phyloP scores from a whole-genome alignment of 2,329 filamentous ascomycete species.

The Stagonosporopsis cucurbitacearum region DNA sequence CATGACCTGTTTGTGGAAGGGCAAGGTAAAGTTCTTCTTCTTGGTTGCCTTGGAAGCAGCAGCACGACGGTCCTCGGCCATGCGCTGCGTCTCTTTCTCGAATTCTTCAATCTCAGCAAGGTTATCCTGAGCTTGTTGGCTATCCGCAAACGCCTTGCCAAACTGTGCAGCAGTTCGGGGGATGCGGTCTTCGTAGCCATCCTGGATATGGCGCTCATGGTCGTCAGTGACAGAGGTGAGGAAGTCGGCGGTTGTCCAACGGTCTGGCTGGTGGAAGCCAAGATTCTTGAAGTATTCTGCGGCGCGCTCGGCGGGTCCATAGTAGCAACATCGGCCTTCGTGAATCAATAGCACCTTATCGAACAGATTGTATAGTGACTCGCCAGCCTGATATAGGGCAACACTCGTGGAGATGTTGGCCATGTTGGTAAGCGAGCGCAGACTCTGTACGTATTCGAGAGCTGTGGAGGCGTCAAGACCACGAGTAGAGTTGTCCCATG shows the following conservation, averaged over 20 bases:
- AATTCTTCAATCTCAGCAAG: constrained; percentile 51
- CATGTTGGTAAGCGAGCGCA: constrained; percentile 70
- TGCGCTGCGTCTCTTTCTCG: constrained; percentile 41
- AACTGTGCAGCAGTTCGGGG: constrained; percentile 64
- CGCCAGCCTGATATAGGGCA: constrained; percentile 72
- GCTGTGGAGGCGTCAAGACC: constrained; percentile 78
- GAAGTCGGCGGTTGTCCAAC: constrained; percentile 75
- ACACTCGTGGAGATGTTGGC: constrained; percentile 67
- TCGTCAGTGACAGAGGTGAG: constrained; percentile 72
- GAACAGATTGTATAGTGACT: constrained; percentile 48
- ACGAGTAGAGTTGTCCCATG: constrained; percentile 68
- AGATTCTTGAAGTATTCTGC: constrained; percentile 70
- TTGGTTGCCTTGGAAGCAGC: constrained; percentile 46
- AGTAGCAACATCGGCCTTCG: constrained; percentile 59
- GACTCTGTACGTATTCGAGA: constrained; percentile 72
- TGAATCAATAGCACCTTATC: constrained; percentile 52
- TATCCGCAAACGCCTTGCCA: constrained; percentile 51
- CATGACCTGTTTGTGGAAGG: constrained; percentile 49
- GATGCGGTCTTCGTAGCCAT: constrained; percentile 64
- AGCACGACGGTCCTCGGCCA: constrained; percentile 40
- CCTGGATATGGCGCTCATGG: constrained; percentile 62
- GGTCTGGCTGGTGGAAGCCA: constrained; percentile 70
- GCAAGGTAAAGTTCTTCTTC: constrained; percentile 52
- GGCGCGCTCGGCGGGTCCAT: constrained; percentile 66
- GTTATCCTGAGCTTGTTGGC: constrained; percentile 47